phyloP scores from a whole-genome alignment of 768 basidiomycete species.

The Naganishia friedmannii region DNA sequence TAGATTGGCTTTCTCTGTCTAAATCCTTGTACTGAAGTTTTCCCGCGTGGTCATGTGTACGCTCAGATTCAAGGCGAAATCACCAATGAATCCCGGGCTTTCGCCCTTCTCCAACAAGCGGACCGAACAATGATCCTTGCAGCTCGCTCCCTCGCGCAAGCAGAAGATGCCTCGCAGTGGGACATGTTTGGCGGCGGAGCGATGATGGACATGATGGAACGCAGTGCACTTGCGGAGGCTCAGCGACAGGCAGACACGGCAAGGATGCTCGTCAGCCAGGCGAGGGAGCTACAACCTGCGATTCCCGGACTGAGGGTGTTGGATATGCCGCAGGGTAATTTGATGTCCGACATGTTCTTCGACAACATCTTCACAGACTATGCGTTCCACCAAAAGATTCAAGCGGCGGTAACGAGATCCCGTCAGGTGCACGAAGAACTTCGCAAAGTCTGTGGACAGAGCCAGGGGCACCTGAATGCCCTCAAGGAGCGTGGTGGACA shows the following conservation, averaged over 20 bases:
- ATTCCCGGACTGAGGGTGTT: slow-evolving; percentile 14
- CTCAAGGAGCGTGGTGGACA: slow-evolving; percentile 5
- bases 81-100: slow-evolving; percentile 29
- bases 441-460: slow-evolving; percentile 14
- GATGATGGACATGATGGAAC: slow-evolving; percentile 33
- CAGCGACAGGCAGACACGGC: slow-evolving; percentile 25
- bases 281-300: slow-evolving; percentile 18
- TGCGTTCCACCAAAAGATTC: slow-evolving; percentile 32
- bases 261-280: slow-evolving; percentile 28
- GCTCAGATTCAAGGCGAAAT: slow-evolving; percentile 27
- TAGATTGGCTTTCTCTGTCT: background rate
- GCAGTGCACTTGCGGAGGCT: slow-evolving; percentile 27
- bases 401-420: slow-evolving; percentile 8
- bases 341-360: slow-evolving; percentile 29
- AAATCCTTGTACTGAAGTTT: background rate
- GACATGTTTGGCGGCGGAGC: slow-evolving; percentile 33
- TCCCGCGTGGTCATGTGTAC: background rate
- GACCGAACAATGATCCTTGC: slow-evolving; percentile 20
- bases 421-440: slow-evolving; percentile 17
- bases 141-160: slow-evolving; percentile 13
- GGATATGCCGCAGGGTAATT: slow-evolving; percentile 22
- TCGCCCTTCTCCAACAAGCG: slow-evolving; percentile 24
- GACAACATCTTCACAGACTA: slow-evolving; percentile 32
- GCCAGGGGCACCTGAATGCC: slow-evolving; percentile 15
- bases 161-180: slow-evolving; percentile 25